Base-by-base conservation (phyloP, 495 filamentous ascomycete species). In the Jackrogersella multiformis region DNA sequence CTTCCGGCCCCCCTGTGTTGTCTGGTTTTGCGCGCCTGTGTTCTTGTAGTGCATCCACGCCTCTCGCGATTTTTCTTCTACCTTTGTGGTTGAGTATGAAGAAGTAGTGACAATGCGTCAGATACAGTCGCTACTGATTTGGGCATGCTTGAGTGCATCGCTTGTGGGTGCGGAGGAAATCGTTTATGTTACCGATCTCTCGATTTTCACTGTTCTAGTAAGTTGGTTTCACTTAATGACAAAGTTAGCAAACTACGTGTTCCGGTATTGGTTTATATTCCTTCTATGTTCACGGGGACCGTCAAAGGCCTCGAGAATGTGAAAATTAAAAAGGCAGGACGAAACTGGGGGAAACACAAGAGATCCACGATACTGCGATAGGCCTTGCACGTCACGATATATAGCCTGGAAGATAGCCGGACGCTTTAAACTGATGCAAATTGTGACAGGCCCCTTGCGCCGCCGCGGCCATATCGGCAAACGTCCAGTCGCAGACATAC, bases 361-460 rank as follows among this genome's bases (percentile, higher is more conserved):
- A 52, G 9, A 26, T 2, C 34, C 1, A 2, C 5, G 5, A 36
- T n/a, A 30, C 15, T 16, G 18, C 7, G 26, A 8, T 23, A 2
- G 18, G 15, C 10, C 13, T 53, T 36, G 28, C 2, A 12, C 5
- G 15, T 18, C 4, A 15, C 4, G 28, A n/a, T n/a, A 34, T 21
- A 9, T 6, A 15, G 20, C 21, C 20, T 26, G 15, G 32, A 61
- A 45, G 13, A 38, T 26, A 13, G 12, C 13, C 34, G 2, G 21
- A 44, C 55, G 16, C 5, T 56, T 53, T 16, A 34, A 18, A n/a
- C 45, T 44, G 48, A 46, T 64, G 48, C 58, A 45, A 20, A 62
- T 46, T 30, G 13, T 26, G 5, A 16, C 61, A 83, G 81, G 85
- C 77, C 38, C 84, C 81, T 54, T 85, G 80, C 64, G 83, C 77